Evolutionary conservation across 306 rosid species (phyloP).

Genomic region (Quillaja saponaria): DNA sequence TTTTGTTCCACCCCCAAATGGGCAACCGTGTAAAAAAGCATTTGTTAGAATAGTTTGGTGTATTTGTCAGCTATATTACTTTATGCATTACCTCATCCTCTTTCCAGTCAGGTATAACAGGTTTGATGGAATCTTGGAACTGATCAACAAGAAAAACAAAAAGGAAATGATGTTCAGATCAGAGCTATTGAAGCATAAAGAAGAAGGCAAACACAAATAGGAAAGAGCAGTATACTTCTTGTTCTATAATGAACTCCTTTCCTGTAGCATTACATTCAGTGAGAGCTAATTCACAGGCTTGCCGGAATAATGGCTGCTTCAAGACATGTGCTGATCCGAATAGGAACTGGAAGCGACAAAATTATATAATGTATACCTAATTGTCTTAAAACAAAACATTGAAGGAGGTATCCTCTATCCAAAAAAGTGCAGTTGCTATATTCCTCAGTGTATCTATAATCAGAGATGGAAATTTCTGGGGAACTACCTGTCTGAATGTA

Average conservation of each 20-base stretch:
- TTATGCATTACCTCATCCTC: slow-evolving; percentile 58
- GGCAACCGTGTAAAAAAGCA: neutral
- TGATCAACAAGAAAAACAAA: slow-evolving; percentile 35
- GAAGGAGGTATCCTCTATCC: slow-evolving; percentile 12
- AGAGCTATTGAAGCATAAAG: slow-evolving; percentile 25
- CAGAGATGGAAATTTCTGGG: slow-evolving; percentile 13
- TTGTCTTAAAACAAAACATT: neutral
- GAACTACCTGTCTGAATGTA: slow-evolving; percentile 73
- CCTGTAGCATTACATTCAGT: slow-evolving; percentile 52
- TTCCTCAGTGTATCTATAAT: neutral
- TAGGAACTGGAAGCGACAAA: slow-evolving; percentile 63
- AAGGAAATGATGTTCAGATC: slow-evolving; percentile 19
- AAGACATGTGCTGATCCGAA: slow-evolving; percentile 62
- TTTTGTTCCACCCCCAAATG: neutral
- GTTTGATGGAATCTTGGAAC: slow-evolving; percentile 58
- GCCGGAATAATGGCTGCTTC: slow-evolving; percentile 64
- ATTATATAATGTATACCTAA: neutral
- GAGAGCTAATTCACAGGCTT: slow-evolving; percentile 72
- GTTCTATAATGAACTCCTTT: slow-evolving; percentile 46
- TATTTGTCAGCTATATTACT: neutral
- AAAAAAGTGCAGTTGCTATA: slow-evolving; percentile 6
- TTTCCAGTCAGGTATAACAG: slow-evolving; percentile 51
- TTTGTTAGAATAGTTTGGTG: neutral
- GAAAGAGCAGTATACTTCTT: slow-evolving; percentile 46
- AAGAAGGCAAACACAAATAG: slow-evolving; percentile 4